Percentiles rank a stretch among this genome's conserved stretches.
Conservation (phyloP, 1,139 yeast genomes). For the Saccharomyces hybrid region DNA sequence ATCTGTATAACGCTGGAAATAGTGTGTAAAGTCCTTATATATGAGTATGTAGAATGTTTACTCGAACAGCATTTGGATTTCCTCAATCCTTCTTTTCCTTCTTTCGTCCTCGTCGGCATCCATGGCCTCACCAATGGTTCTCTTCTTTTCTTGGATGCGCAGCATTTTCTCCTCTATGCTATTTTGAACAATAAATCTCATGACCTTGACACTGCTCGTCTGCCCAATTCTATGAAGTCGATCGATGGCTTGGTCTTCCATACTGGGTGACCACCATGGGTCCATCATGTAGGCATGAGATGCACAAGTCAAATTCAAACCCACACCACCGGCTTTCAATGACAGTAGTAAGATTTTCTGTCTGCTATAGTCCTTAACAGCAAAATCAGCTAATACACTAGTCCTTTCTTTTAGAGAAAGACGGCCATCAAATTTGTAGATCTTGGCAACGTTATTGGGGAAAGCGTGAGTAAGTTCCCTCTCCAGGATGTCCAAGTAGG, state of each 20-base stretch:
- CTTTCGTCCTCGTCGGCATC: conserved; percentile 74
- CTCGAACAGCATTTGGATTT: conserved; percentile 69
- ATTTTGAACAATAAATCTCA: conserved; percentile 71
- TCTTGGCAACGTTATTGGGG: conserved; percentile 11
- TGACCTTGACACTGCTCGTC: conserved; percentile 59
- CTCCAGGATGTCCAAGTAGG: conserved; percentile 71
- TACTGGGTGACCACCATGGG: conserved; percentile 97
- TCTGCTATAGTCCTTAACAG: conserved; percentile 31
- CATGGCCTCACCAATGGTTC: conserved; percentile 77
- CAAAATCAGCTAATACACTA: conserved; percentile 51
- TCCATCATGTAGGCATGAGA: conserved; percentile 88
- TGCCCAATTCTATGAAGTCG: conserved; percentile 92
- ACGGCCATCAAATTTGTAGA: conserved; percentile 77
- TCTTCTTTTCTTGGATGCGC: conserved; percentile 76
- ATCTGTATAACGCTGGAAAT: neutral
- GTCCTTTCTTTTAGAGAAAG: conserved; percentile 61
- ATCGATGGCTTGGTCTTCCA: conserved; percentile 92
- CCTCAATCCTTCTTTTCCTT: conserved; percentile 68
- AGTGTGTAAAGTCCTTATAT: neutral
- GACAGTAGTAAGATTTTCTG: conserved; percentile 62
- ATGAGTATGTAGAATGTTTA: conserved; percentile 1
- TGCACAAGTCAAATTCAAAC: conserved; percentile 80
- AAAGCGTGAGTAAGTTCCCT: conserved; percentile 39
- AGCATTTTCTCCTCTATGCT: conserved; percentile 91
- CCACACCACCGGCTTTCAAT: conserved; percentile 93